Conservation (phyloP, 495 filamentous ascomycete genomes). For the Rhypophila decipiens region DNA sequence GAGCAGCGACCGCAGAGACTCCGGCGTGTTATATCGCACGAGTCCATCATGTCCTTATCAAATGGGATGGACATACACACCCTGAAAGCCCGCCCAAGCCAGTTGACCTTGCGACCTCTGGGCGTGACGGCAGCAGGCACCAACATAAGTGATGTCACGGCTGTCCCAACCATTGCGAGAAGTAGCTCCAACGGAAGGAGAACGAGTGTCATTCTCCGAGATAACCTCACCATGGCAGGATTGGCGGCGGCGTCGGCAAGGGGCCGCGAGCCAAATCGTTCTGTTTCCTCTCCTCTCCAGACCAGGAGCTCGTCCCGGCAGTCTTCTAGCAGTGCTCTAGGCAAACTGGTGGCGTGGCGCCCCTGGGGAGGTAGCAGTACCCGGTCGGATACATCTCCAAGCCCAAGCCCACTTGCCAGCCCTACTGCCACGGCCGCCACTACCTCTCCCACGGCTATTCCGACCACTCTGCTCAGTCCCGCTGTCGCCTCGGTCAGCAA, state of each 20-base stretch:
- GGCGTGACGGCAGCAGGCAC: conserved; percentile 38
- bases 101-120: conserved; percentile 40
- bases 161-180: conserved; percentile 33
- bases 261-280: conserved; percentile 7
- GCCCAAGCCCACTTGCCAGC: conserved; percentile 7
- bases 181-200: conserved; percentile 23
- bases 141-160: conserved; percentile 33
- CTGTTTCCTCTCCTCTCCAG: conserved; percentile 12
- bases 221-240: conserved; percentile 29
- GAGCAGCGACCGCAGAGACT: conserved; percentile 15
- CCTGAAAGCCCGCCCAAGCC: conserved; percentile 44
- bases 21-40: conserved; percentile 42
- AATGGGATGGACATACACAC: conserved; percentile 52
- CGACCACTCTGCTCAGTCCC: conserved; percentile 10
- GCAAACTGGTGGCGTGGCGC: conserved; percentile 41
- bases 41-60: conserved; percentile 49
- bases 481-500: conserved; percentile 1
- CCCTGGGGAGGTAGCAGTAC: conserved; percentile 31
- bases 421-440: conserved; percentile 9
- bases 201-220: conserved; percentile 32
- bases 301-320: conserved; percentile 6
- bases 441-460: not conserved
- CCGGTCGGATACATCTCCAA: conserved; percentile 6
- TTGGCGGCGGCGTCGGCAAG: conserved; percentile 13
- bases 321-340: conserved; percentile 22